Evolutionary conservation across 768 basidiomycete species (phyloP), one percentile per base, ranked within the genome.

Genomic region (Strobilomyces dryophilus): DNA sequence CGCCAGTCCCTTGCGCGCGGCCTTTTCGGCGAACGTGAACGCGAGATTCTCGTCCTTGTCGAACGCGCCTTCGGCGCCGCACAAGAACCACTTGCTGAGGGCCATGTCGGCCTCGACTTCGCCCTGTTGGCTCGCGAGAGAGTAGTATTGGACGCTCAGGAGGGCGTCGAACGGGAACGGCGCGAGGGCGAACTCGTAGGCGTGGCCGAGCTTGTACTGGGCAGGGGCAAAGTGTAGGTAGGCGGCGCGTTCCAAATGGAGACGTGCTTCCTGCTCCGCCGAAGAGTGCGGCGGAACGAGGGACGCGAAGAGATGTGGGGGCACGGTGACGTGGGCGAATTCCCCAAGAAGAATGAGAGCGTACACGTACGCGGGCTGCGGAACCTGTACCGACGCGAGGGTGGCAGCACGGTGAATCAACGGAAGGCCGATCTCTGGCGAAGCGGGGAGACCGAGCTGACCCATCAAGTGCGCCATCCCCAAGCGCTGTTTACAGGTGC

Each of bases 61-160:
- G 60, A 97, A 94, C 14, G 75, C 72, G 8, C 80, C 80, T 34
- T 79, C 77, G 0, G 85, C 84, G 4, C 95, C 95, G 65, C 93
- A 95, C 45, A 98, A 73, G 75, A 97, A 98, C 95, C 95, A 98
- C 71, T 97, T 98, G 69, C 83, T 86, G 49, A 98, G 78, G 3
- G 93, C 95, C 93, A 98, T 95, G 66, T 98, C 93, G 0, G 95
- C 95, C 67, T 98, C 94, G 21, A 80, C 77, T 68, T 97, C 92
- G 32, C 91, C 90, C 54, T 87, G 82, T 69, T 95, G 87, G 52
- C 83, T 86, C 0, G 90, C 92, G 12, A 89, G 74, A 8, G 76
- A 78, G 69, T 98, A 98, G 66, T 92, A 98, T 66, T 95, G 91
- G 20, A 98, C 93, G 49, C 84, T 87, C 35, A 95, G 74, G 17